These are phyloP conservation scores for Oryza meridionalis DNA, from an alignment of 176 grass and related monocot genomes.

Conservation along the genomic window DNA sequence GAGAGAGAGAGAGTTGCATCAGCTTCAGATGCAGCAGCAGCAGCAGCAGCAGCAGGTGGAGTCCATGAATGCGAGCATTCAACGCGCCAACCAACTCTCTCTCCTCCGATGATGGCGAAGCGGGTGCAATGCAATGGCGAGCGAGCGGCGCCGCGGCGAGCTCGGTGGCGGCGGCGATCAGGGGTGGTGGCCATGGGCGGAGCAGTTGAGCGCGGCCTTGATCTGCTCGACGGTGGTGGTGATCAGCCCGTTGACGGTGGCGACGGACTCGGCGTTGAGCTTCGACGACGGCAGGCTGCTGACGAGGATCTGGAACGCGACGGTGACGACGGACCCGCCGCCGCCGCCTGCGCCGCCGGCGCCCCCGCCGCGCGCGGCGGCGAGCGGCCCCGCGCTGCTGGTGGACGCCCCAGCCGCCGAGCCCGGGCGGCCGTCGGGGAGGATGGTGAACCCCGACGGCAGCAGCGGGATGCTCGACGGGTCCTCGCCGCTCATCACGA, in stretches of 20 bases:
- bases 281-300: constrained; percentile 82
- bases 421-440: constrained; percentile 44
- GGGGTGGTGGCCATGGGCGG: constrained; percentile 39
- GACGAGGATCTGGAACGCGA: constrained; percentile 85
- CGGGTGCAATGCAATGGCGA: not conserved
- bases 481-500: constrained; percentile 94
- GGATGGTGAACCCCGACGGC: constrained; percentile 73
- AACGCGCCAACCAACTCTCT: constrained; percentile 40
- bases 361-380: not conserved
- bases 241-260: constrained; percentile 81
- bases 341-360: constrained; percentile 15
- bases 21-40: constrained; percentile 42
- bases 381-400: constrained; percentile 31
- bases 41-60: constrained; percentile 39
- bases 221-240: constrained; percentile 85
- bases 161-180: not conserved
- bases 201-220: constrained; percentile 78
- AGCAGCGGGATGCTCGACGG: constrained; percentile 72
- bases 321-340: constrained; percentile 59
- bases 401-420: constrained; percentile 42
- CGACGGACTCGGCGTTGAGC: constrained; percentile 82
- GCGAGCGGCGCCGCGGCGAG: constrained; percentile 17
- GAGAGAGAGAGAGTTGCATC: constrained; percentile 40
- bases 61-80: constrained; percentile 56
- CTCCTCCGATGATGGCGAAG: not conserved